A percentile compares a stretch with the other conserved stretches of the same genome.
phyloP scores from a whole-genome alignment of 2,329 filamentous ascomycete genomes.

The Xylaria sp. region DNA sequence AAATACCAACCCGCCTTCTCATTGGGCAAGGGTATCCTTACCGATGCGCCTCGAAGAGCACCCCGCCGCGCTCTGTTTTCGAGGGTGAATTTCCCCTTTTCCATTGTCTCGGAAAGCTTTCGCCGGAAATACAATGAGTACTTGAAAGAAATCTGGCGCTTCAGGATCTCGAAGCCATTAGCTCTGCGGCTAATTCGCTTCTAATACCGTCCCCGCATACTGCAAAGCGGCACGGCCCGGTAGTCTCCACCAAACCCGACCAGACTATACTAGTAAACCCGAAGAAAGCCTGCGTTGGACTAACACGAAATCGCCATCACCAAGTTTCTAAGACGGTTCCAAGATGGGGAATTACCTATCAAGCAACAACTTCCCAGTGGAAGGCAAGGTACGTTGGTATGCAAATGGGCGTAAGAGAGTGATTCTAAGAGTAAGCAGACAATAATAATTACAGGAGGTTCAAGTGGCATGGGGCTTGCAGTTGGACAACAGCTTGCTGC shows the following conservation, averaged over 20 bases:
- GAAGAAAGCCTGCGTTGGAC: background rate
- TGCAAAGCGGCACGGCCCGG: background rate
- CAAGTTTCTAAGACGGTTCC: conserved; percentile 39
- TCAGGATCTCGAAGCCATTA: background rate
- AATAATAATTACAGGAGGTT: conserved; percentile 75
- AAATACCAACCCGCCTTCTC: background rate
- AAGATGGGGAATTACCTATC: conserved; percentile 41
- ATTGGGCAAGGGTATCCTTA: background rate
- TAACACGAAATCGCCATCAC: background rate
- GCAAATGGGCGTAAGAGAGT: background rate
- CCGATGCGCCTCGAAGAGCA: background rate
- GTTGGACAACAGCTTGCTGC: conserved; percentile 69
- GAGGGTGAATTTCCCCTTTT: background rate
- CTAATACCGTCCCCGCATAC: background rate
- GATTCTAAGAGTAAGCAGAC: conserved; percentile 60
- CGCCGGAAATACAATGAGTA: too few relatives aligned
- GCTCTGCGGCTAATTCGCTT: background rate
- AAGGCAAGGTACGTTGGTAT: conserved; percentile 63
- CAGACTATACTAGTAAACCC: background rate
- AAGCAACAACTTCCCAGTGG: conserved; percentile 69
- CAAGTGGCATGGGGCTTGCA: conserved; percentile 75
- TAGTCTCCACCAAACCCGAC: background rate
- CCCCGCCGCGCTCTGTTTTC: background rate
- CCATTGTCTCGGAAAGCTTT: background rate
- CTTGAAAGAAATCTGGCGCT: background rate